Evolutionary conservation across 306 rosid genomes (phyloP).

Genomic region (Acacia acuminata): DNA sequence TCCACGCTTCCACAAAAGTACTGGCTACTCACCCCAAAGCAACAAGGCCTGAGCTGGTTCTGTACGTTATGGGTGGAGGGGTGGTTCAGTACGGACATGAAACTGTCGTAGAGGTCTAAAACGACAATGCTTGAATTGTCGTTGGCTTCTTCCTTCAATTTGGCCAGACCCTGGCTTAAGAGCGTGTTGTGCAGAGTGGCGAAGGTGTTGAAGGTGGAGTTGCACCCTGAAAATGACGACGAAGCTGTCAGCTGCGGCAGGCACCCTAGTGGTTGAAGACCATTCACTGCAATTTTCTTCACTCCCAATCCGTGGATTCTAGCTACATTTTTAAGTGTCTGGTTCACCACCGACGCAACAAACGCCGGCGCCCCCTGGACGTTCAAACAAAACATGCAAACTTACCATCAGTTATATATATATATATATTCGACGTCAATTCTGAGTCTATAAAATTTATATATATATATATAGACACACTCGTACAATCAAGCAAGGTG

Average conservation of each 20-base stretch:
- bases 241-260: constrained; percentile 29
- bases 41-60: constrained; percentile 25
- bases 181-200: constrained; percentile 33
- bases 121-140: constrained; percentile 8
- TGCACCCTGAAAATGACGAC: constrained; percentile 34
- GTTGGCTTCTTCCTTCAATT: constrained; percentile 33
- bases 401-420: not conserved
- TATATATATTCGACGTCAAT: not conserved
- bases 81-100: constrained; percentile 49
- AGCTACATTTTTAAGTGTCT: constrained; percentile 7
- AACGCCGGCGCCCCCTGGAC: constrained; percentile 25
- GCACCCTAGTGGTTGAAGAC: constrained; percentile 44
- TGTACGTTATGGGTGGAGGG: constrained; percentile 22
- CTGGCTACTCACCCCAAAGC: constrained; percentile 18
- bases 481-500: not conserved
- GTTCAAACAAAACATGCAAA: not conserved
- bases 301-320: constrained; percentile 43
- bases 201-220: not conserved
- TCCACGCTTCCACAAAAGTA: constrained; percentile 25
- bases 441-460: not conserved
- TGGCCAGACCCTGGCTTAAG: constrained; percentile 20
- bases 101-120: constrained; percentile 44
- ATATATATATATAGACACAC: not conserved
- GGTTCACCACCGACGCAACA: constrained; percentile 29
- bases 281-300: constrained; percentile 36